Percentiles rank a stretch among this genome's conserved stretches.
Conservation (phyloP, 345 rosid genomes). For the Aegle marmelos region DNA sequence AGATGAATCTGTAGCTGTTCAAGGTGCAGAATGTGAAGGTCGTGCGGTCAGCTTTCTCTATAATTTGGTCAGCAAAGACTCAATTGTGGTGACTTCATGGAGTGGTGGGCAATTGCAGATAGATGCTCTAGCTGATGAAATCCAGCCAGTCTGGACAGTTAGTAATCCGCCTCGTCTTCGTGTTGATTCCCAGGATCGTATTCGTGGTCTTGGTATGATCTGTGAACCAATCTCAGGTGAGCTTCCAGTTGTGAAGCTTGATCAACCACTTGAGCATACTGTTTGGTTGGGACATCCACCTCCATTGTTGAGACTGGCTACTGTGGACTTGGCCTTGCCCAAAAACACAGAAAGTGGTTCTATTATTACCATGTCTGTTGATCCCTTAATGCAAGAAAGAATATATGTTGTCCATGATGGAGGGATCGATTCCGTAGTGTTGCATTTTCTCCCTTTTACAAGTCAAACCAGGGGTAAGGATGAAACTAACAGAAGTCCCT, state of each 20-base stretch:
- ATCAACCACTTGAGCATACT: slow-evolving; percentile 58
- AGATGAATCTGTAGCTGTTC: slow-evolving; percentile 51
- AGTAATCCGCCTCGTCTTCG: slow-evolving; percentile 73
- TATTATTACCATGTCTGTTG: slow-evolving; percentile 52
- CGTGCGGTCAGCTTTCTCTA: slow-evolving; percentile 78
- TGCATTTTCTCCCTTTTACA: slow-evolving; percentile 96
- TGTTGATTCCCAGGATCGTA: slow-evolving; percentile 49
- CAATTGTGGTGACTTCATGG: slow-evolving; percentile 93
- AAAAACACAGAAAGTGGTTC: slow-evolving; percentile 40
- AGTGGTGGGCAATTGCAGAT: slow-evolving; percentile 92
- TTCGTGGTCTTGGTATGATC: slow-evolving; percentile 87
- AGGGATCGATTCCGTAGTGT: slow-evolving; percentile 79
- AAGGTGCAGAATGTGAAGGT: slow-evolving; percentile 75
- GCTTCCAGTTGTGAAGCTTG: slow-evolving; percentile 48
- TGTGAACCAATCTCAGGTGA: slow-evolving; percentile 61
- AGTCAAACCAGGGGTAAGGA: slow-evolving; percentile 71
- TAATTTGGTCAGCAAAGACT: slow-evolving; percentile 80
- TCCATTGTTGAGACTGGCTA: slow-evolving; percentile 81
- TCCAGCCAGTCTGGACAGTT: slow-evolving; percentile 87
- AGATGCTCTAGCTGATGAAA: slow-evolving; percentile 95
- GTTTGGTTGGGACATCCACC: slow-evolving; percentile 91
- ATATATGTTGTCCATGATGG: slow-evolving; percentile 73
- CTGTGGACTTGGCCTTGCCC: slow-evolving; percentile 91
- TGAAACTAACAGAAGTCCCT: slow-evolving; percentile 63
- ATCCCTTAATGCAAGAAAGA: slow-evolving; percentile 84